Base-by-base conservation (phyloP, 2,329 filamentous ascomycete genomes). In the Penicillium sp. region DNA sequence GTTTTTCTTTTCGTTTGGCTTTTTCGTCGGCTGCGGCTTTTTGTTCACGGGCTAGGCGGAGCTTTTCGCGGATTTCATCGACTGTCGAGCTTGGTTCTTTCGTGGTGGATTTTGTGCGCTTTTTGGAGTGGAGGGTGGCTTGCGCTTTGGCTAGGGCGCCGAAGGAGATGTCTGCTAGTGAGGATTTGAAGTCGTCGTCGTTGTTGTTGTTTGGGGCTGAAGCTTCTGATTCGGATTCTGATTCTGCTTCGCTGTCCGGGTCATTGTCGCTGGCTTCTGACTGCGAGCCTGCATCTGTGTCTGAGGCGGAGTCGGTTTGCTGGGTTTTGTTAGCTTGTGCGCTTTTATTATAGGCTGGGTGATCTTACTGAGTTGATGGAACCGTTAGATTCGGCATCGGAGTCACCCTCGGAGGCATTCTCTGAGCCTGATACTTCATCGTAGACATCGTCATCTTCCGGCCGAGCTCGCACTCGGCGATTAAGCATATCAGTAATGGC, bases 81-180 rank as follows among this genome's bases (percentile, higher is more conserved):
- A 73, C 52, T 5, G 64, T 64, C 50, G 47, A 38, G 54, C 39
- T 11, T 46, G 55, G 8, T 39, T 62, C 62, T 30, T 54, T 53
- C n/a, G 13, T 34, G 16, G 14, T 46, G 14, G 19, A 5, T 22
- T 40, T 62, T 63, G 28, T 60, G 29, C 54, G 59, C 48, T 69
- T 71, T 58, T 66, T 67, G 5, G 63, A 56, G 57, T 73, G 75
- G 28, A 95, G 72, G 0, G 83, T 80, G 33, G 84, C 84, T 73
- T 95, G 89, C 1, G 90, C 91, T 75, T 89, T 88, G 56, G 88
- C 89, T 34, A 96, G 77, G n/a, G 88, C 88, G 55, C 90, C 91
- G 64, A 97, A 96, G 19, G 90, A 93, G 57, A 96, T 82, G 53
- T 75, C 77, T 61, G 75, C 77, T 50, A 84, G 70, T 29, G 71